Percentiles rank a stretch among this genome's conserved stretches.
These are phyloP conservation scores for Chaetothyriales sp. DNA, from an alignment of 2,329 filamentous ascomycete genomes.

Conservation along the genomic window DNA sequence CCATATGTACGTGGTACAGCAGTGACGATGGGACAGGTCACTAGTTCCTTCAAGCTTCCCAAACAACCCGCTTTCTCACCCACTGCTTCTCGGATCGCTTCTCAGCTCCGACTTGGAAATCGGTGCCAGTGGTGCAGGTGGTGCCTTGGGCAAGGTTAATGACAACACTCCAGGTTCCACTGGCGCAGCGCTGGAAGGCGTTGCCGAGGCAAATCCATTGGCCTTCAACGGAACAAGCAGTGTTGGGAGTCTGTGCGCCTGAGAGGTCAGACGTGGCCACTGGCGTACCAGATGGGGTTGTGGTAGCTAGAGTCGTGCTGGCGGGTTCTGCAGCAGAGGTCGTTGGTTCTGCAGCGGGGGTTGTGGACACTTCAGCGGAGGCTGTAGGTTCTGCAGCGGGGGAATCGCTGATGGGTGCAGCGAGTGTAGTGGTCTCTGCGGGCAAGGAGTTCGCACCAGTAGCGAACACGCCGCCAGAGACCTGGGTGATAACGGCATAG, in stretches of 20 bases:
- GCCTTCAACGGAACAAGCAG: conserved; percentile 39
- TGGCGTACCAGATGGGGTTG: conserved; percentile 14
- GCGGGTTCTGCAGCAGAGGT: conserved; percentile 5
- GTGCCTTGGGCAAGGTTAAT: conserved; percentile 41
- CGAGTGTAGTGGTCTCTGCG: not conserved
- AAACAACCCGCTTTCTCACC: conserved; percentile 1
- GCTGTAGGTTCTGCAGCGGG: conserved; percentile 1
- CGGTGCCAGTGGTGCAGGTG: conserved; percentile 30
- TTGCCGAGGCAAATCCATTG: conserved; percentile 44
- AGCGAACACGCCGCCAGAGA: not conserved
- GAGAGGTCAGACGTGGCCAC: conserved; percentile 17
- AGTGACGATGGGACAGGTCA: not conserved
- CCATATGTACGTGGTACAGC: not conserved
- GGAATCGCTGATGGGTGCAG: conserved; percentile 5
- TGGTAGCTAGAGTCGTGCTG: conserved; percentile 4
- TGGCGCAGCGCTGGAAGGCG: conserved; percentile 49
- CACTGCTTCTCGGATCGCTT: not conserved
- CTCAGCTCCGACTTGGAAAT: not conserved
- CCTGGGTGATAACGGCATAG: conserved; percentile 1
- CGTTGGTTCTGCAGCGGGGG: conserved; percentile 2
- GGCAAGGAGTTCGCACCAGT: not conserved
- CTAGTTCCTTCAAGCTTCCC: not conserved
- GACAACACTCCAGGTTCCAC: conserved; percentile 25
- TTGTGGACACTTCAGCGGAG: not conserved
- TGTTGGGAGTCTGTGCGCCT: conserved; percentile 23